These are phyloP conservation scores for Penicillium macrosclerotiorum DNA, from an alignment of 495 filamentous ascomycete species.

Conservation along the genomic window DNA sequence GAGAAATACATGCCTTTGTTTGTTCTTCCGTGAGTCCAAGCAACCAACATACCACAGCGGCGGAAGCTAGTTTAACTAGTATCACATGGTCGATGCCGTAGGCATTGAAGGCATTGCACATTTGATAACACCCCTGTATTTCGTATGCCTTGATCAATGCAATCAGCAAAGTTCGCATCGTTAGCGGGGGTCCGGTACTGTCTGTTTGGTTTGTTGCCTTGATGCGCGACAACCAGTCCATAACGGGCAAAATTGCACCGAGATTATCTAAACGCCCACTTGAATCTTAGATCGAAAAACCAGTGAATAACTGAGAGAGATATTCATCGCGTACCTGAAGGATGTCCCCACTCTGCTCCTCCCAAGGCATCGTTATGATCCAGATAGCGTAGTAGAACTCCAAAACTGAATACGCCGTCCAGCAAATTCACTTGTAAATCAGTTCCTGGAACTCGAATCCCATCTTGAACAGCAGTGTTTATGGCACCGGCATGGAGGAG, in stretches of 20 bases:
- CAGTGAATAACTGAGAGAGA: background rate
- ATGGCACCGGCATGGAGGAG: slow-evolving; percentile 29
- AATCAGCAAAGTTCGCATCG: slow-evolving; percentile 31
- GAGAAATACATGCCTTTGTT: slow-evolving; percentile 35
- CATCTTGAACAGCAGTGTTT: slow-evolving; percentile 24
- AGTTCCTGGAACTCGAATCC: slow-evolving; percentile 48
- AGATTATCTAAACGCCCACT: too few relatives aligned
- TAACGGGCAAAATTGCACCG: slow-evolving; percentile 38
- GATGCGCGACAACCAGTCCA: slow-evolving; percentile 34
- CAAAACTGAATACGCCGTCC: slow-evolving; percentile 45
- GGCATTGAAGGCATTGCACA: slow-evolving; percentile 38
- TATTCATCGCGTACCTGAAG: slow-evolving; percentile 27
- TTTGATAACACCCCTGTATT: slow-evolving; percentile 44
- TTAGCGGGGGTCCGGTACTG: slow-evolving; percentile 21
- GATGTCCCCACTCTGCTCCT: slow-evolving; percentile 48
- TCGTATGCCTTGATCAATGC: slow-evolving; percentile 48
- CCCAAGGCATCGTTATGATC: slow-evolving; percentile 46
- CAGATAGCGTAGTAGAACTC: slow-evolving; percentile 41
- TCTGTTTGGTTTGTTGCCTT: slow-evolving; percentile 3
- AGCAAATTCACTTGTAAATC: slow-evolving; percentile 32
- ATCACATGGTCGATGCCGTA: slow-evolving; percentile 46
- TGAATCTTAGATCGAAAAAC: background rate
- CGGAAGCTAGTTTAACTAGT: slow-evolving; percentile 43
- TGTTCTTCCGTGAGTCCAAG: slow-evolving; percentile 31
- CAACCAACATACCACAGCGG: slow-evolving; percentile 36